Percentiles rank a stretch among this genome's conserved stretches.
These are phyloP conservation scores for Neurospora intermedia DNA, from an alignment of 495 filamentous ascomycete genomes.

Conservation along the genomic window DNA sequence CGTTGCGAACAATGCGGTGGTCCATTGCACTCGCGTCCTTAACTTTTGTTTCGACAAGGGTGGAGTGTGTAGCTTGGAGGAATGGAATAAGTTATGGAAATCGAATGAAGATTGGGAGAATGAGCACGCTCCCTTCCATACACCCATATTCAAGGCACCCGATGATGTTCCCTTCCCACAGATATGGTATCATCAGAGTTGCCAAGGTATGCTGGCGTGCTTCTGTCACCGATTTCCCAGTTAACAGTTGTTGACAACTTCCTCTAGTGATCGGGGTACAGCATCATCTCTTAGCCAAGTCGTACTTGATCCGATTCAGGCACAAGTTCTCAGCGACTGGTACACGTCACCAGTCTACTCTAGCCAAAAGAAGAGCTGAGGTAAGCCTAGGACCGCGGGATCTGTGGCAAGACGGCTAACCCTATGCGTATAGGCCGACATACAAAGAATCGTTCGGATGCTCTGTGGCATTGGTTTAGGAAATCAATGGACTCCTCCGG, in stretches of 20 bases:
- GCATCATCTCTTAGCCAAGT: slow-evolving; percentile 44
- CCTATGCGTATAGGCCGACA: slow-evolving; percentile 21
- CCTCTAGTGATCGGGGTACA: slow-evolving; percentile 38
- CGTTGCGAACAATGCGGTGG: slow-evolving; percentile 44
- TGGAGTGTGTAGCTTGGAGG: slow-evolving; percentile 2
- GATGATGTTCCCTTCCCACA: slow-evolving; percentile 28
- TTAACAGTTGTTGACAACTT: neutral
- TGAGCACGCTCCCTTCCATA: slow-evolving; percentile 25
- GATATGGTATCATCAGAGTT: slow-evolving; percentile 36
- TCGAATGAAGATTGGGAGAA: slow-evolving; percentile 25
- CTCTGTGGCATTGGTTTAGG: slow-evolving; percentile 42
- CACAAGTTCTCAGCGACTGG: neutral
- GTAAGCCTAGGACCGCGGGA: slow-evolving; percentile 5
- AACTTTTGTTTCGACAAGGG: slow-evolving; percentile 37
- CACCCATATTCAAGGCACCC: slow-evolving; percentile 26
- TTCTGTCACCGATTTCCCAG: neutral
- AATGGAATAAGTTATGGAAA: slow-evolving; percentile 27
- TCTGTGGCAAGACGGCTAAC: neutral
- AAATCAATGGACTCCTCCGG: slow-evolving; percentile 41
- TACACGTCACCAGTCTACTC: slow-evolving; percentile 32
- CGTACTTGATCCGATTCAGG: slow-evolving; percentile 25
- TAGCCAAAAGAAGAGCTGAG: slow-evolving; percentile 22
- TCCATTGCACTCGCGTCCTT: slow-evolving; percentile 41
- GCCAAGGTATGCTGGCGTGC: slow-evolving; percentile 29
- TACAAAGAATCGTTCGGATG: slow-evolving; percentile 31